phyloP scores from a whole-genome alignment of 768 basidiomycete species.

The Lactarius akahatsu region DNA sequence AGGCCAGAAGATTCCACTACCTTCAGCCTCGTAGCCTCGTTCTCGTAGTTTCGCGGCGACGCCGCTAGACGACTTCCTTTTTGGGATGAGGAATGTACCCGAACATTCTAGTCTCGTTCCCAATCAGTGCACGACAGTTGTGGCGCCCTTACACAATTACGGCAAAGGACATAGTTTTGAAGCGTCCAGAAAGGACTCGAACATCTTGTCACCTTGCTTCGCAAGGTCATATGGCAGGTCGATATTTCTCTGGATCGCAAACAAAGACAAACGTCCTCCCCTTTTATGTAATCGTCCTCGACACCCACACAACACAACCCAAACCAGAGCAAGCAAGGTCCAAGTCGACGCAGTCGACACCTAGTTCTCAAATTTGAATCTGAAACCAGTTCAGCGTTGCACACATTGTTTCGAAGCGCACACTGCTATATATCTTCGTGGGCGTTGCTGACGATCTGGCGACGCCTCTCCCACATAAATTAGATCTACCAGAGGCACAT shows the following conservation, averaged over 20 bases:
- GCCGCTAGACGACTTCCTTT: background rate
- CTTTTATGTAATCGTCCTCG: too few relatives aligned
- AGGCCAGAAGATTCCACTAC: background rate
- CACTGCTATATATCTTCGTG: background rate
- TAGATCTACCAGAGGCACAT: background rate
- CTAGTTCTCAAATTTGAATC: background rate
- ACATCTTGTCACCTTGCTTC: too few relatives aligned
- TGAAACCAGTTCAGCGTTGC: background rate
- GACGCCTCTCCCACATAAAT: background rate
- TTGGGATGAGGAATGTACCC: background rate
- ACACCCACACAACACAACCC: too few relatives aligned
- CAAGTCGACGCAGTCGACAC: too few relatives aligned
- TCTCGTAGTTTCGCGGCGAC: slow-evolving; percentile 5
- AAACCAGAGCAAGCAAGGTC: too few relatives aligned
- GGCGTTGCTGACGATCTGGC: background rate
- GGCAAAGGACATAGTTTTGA: background rate
- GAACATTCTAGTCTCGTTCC: slow-evolving; percentile 4
- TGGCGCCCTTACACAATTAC: background rate
- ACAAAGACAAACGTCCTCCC: too few relatives aligned
- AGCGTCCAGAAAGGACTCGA: background rate
- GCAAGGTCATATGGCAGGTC: too few relatives aligned
- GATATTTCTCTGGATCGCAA: too few relatives aligned
- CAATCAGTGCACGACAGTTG: background rate
- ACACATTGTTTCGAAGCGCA: background rate
- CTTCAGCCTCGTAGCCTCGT: background rate